These are phyloP conservation scores for Clitoria ternatea DNA, from an alignment of 306 rosid genomes.

Conservation along the genomic window DNA sequence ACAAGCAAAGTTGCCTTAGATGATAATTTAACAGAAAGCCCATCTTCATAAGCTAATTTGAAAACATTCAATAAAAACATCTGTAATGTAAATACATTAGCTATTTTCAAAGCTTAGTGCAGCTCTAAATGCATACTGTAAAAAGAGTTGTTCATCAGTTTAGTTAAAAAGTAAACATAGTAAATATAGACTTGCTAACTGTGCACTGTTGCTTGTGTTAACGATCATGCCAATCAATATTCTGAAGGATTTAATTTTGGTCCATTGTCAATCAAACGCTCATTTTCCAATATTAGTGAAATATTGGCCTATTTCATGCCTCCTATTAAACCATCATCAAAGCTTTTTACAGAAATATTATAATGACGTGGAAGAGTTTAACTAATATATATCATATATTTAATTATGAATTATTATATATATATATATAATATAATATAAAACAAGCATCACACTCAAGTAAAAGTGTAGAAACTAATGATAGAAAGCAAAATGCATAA, in stretches of 20 bases:
- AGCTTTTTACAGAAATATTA: not conserved
- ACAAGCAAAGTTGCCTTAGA: not conserved
- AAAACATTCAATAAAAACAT: not conserved
- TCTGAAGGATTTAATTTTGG: not conserved
- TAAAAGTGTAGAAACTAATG: not conserved
- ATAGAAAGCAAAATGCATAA: constrained; percentile 12
- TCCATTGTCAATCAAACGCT: not conserved
- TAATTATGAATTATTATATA: no score
- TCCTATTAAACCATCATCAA: not conserved
- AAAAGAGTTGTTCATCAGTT: not conserved
- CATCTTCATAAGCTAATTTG: not conserved
- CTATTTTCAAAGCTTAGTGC: not conserved
- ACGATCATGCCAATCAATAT: not conserved
- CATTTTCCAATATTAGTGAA: not conserved
- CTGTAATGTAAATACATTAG: not conserved
- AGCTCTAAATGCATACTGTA: not conserved
- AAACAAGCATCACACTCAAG: not conserved
- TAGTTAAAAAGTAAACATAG: not conserved
- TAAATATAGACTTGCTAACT: not conserved
- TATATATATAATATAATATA: not conserved
- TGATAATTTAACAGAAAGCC: not conserved
- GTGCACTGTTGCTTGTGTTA: not conserved
- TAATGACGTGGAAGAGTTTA: not conserved
- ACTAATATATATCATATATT: not conserved
- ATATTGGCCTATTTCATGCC: not conserved